A percentile compares a stretch with the other conserved stretches of the same genome.
These are phyloP conservation scores for Galeopsis tetrahit DNA, from an alignment of 257 asterid species.

Conservation along the genomic window DNA sequence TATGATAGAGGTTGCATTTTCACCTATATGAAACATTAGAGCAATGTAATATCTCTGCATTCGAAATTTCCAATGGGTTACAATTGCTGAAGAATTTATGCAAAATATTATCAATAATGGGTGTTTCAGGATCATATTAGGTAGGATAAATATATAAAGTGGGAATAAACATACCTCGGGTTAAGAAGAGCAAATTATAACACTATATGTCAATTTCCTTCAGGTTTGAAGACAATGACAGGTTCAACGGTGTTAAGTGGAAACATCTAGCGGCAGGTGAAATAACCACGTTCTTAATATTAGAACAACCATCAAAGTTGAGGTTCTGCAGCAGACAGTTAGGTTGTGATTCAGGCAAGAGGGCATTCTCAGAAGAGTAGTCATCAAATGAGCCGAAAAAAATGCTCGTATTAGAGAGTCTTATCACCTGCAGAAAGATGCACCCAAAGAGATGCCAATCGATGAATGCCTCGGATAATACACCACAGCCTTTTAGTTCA, in stretches of 20 bases:
- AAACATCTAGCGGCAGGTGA: too few relatives aligned
- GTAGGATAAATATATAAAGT: too few relatives aligned
- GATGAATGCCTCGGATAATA: conserved; percentile 34
- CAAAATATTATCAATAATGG: conserved; percentile 21
- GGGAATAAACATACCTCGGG: conserved; percentile 65
- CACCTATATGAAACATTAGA: too few relatives aligned
- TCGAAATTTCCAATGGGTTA: conserved; percentile 75
- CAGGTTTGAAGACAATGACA: conserved; percentile 80
- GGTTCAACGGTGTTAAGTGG: conserved; percentile 1
- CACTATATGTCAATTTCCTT: conserved; percentile 90
- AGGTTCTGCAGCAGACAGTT: conserved; percentile 66
- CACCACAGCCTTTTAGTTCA: conserved; percentile 94
- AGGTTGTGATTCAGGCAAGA: conserved; percentile 39
- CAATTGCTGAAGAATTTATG: conserved; percentile 69
- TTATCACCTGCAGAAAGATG: conserved; percentile 79
- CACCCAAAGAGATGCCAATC: conserved; percentile 94
- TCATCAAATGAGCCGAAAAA: conserved; percentile 31
- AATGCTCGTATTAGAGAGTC: conserved; percentile 37
- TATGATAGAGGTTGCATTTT: too few relatives aligned
- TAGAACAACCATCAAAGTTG: too few relatives aligned
- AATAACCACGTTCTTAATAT: too few relatives aligned
- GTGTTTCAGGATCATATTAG: too few relatives aligned
- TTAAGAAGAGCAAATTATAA: conserved; percentile 74
- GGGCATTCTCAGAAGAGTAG: conserved; percentile 33
- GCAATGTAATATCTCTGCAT: neutral